Evolutionary conservation across 331 rosid species (phyloP), one percentile per base, ranked within the genome.

Genomic region (Malus hybrid): DNA sequence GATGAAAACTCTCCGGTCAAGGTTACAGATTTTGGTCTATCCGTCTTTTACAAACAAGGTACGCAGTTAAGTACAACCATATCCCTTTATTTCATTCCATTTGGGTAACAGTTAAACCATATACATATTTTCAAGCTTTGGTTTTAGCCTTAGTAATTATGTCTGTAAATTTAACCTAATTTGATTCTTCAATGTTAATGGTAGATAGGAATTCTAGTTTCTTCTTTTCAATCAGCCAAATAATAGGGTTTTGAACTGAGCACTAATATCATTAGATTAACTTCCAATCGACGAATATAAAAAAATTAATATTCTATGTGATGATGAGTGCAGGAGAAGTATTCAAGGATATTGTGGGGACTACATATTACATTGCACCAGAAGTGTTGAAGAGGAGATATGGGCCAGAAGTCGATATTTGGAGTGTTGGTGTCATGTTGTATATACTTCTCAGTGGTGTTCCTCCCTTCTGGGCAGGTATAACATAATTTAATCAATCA

Each of bases 401-500:
- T 57, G 96, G 99, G 1, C 99, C 97, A 33, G 99, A 94, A 90
- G 96, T 87, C 33, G 99, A 94, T 44, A 94, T 94, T 22, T 94
- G 99, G 99, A 94, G 99, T 70, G 86, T 94, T 78, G 99, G 99
- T 3, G 99, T 92, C 63, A 94, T 94, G 96, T 65, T 94, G 7
- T 94, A 90, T 69, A 94, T 94, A 83, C 96, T 94, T 81, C 87
- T 94, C 2, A 78, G 85, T 34, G 97, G 99, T 63, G 93, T 87
- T 78, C 97, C 99, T 71, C 99, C 99, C 66, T 94, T 94, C 77
- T 92, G 96, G 99, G 96, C 98, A 78, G 98, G 98, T 91, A 63
- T 5, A 66, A 28, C 19, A 24, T 14, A 39, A 22, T 24, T 26
- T 13, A 7, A 32, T 68, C 5, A 8, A 33, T 33, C 68, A 36